phyloP scores from a whole-genome alignment of 2,329 filamentous ascomycete genomes.

The Aspergillus sp. region DNA sequence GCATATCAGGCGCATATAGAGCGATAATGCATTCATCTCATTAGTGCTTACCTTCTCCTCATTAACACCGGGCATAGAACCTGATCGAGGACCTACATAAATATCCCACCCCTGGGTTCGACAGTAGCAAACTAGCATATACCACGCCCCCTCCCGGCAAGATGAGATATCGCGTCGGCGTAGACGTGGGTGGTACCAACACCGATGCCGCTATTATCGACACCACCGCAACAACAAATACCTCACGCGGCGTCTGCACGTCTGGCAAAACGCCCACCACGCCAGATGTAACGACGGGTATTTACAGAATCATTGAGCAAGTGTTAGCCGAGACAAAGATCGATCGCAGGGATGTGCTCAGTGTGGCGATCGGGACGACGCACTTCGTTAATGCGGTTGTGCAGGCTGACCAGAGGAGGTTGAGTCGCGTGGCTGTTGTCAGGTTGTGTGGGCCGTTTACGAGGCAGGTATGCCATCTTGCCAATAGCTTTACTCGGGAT shows the following conservation, averaged over 20 bases:
- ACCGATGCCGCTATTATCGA: conserved; percentile 29
- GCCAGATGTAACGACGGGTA: conserved; percentile 36
- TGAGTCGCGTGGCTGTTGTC: conserved; percentile 47
- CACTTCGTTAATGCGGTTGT: conserved; percentile 47
- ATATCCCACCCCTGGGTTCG: no score
- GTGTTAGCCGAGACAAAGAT: conserved; percentile 29
- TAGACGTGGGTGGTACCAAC: conserved; percentile 36
- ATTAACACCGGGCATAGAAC: no score
- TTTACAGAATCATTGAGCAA: conserved; percentile 29
- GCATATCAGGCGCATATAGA: no score
- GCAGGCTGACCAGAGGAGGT: conserved; percentile 41
- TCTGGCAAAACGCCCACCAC: conserved; percentile 33
- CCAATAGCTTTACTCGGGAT: not conserved
- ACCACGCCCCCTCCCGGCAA: not conserved
- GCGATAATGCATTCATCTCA: no score
- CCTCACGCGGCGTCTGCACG: conserved; percentile 21
- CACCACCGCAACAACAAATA: conserved; percentile 14
- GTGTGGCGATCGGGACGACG: conserved; percentile 46
- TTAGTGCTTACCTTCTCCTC: no score
- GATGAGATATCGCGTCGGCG: conserved; percentile 35
- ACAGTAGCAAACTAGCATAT: no score
- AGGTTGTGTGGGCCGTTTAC: conserved; percentile 43
- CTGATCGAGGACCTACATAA: no score
- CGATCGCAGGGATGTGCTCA: conserved; percentile 28
- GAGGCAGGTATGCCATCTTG: conserved; percentile 13